Percentiles rank a stretch among this genome's conserved stretches.
These are phyloP conservation scores for Zostera marina DNA, from an alignment of 116 monocot genomes.

Conservation along the genomic window DNA sequence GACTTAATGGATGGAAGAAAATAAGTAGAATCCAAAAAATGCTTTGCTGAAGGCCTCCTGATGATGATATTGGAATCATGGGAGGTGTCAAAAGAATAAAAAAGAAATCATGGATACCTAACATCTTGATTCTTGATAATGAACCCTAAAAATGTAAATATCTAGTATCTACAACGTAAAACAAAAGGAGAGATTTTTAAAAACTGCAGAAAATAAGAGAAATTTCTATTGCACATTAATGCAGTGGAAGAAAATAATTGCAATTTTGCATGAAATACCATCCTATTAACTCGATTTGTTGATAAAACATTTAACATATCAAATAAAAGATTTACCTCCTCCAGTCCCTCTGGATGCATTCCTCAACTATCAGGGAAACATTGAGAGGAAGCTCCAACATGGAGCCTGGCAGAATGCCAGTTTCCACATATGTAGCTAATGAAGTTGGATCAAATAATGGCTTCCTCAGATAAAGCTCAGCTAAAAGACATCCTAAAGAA, in stretches of 20 bases:
- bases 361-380: constrained; percentile 63
- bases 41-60: constrained; percentile 88
- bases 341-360: constrained; percentile 68
- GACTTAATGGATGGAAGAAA: constrained; percentile 59
- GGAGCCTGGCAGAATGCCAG: constrained; percentile 32
- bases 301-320: not conserved
- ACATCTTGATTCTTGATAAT: too few species aligned
- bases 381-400: constrained; percentile 65
- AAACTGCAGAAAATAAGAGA: too few species aligned
- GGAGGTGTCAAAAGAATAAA: not conserved
- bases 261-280: too few species aligned
- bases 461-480: constrained; percentile 70
- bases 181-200: too few species aligned
- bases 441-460: constrained; percentile 78
- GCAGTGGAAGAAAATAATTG: too few species aligned
- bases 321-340: constrained; percentile 38
- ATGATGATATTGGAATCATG: not conserved
- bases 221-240: too few species aligned
- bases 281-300: not conserved
- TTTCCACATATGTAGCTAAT: constrained; percentile 52
- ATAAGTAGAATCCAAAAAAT: constrained; percentile 55
- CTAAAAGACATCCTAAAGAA: constrained; percentile 75
- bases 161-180: not conserved
- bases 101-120: not conserved
- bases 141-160: not conserved